Evolutionary conservation across 805 yeast genomes (phyloP).

Genomic region (Torulaspora gathmanii): DNA sequence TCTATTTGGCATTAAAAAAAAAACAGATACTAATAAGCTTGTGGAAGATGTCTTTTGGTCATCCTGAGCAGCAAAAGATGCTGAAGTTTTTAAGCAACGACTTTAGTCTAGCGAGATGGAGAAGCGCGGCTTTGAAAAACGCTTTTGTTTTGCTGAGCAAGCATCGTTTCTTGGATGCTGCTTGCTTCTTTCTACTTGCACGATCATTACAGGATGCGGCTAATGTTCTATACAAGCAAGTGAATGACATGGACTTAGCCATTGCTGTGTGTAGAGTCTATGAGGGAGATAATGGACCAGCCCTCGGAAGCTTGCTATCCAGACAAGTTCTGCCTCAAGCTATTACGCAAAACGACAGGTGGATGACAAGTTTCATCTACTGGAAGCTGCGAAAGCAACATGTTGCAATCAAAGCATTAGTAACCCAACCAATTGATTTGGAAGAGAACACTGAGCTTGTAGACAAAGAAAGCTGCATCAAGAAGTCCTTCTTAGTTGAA

Average conservation of each 20-base stretch:
- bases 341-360: conserved; percentile 59
- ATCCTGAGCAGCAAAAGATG: conserved; percentile 81
- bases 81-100: conserved; percentile 71
- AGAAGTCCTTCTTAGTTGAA: conserved; percentile 51
- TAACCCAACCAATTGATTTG: conserved; percentile 48
- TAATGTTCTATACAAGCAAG: conserved; percentile 62
- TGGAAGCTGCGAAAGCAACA: conserved; percentile 55
- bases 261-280: conserved; percentile 75
- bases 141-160: conserved; percentile 87
- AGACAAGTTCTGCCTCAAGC: conserved; percentile 53
- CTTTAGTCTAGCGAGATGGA: conserved; percentile 73
- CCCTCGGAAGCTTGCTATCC: conserved; percentile 46
- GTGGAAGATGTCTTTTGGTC: conserved; percentile 74
- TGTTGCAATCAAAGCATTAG: conserved; percentile 58
- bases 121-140: conserved; percentile 82
- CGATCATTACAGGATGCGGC: conserved; percentile 73
- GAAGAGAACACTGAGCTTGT: conserved; percentile 29
- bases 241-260: conserved; percentile 68
- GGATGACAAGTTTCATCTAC: conserved; percentile 78
- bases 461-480: conserved; percentile 34
- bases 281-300: conserved; percentile 57
- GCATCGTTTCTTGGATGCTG: conserved; percentile 83
- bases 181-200: conserved; percentile 79
- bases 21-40: conserved; percentile 71
- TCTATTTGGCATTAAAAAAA: conserved; percentile 72